phyloP scores from a whole-genome alignment of 768 basidiomycete genomes.

The Punctularia strigosozonata region DNA sequence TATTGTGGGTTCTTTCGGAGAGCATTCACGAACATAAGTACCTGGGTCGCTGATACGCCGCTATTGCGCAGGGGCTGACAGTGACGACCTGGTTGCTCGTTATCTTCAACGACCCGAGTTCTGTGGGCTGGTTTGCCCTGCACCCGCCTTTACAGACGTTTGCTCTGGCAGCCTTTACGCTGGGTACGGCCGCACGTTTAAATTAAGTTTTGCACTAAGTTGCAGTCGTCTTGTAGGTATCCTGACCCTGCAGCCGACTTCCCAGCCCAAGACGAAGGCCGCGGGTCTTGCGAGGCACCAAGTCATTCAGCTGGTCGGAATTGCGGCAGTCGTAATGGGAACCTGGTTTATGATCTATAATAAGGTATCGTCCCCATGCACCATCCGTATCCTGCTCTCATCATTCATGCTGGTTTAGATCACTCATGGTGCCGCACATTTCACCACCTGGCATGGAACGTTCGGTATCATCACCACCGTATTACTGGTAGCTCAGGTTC shows the following conservation, averaged over 20 bases:
- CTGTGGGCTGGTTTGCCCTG: slow-evolving; percentile 49
- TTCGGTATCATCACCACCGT: slow-evolving; percentile 51
- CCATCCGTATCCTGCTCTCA: too few relatives aligned
- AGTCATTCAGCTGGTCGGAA: slow-evolving; percentile 40
- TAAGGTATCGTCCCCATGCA: too few relatives aligned
- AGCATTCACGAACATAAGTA: slow-evolving; percentile 1
- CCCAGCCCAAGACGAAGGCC: slow-evolving; percentile 50
- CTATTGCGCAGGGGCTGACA: too few relatives aligned
- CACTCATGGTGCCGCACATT: slow-evolving; percentile 37
- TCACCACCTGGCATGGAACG: slow-evolving; percentile 67
- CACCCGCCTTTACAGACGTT: slow-evolving; percentile 57
- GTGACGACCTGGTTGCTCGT: slow-evolving; percentile 15
- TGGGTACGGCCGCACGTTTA: slow-evolving; percentile 31
- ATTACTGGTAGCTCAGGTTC: slow-evolving; percentile 52
- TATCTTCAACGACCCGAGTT: slow-evolving; percentile 27
- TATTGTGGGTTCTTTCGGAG: slow-evolving; percentile 1
- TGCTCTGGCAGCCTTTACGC: slow-evolving; percentile 42
- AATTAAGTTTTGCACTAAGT: background rate
- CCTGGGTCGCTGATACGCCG: slow-evolving; percentile 11
- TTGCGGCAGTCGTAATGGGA: slow-evolving; percentile 49
- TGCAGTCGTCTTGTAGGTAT: slow-evolving; percentile 34
- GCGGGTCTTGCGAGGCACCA: slow-evolving; percentile 66
- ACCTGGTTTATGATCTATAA: slow-evolving; percentile 49
- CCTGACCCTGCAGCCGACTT: slow-evolving; percentile 65
- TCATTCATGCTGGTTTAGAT: too few relatives aligned